Conservation (phyloP, 306 rosid genomes). For the Fragaria ananassa region DNA sequence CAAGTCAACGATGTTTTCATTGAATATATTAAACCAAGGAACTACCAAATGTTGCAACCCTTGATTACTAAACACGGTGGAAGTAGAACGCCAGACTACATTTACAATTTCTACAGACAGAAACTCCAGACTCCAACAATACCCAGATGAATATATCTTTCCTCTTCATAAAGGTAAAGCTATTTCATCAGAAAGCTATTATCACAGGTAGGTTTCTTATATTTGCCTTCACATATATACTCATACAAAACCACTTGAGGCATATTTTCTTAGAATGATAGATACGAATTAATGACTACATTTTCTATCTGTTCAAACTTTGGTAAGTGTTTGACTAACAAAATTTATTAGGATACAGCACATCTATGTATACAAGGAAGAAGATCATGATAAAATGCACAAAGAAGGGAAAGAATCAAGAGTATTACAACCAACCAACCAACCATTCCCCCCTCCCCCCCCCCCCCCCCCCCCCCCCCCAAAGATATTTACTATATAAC, state of each 20-base stretch:
- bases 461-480: background rate
- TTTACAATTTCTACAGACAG: background rate
- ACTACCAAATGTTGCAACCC: background rate
- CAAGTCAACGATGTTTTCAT: background rate
- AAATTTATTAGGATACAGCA: background rate
- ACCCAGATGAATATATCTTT: background rate
- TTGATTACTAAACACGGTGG: background rate
- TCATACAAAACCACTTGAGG: background rate
- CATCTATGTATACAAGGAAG: background rate
- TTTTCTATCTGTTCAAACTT: background rate
- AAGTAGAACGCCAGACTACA: background rate
- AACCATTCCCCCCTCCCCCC: background rate
- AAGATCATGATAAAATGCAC: background rate
- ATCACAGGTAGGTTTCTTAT: background rate
- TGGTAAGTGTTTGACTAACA: background rate
- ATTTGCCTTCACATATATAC: background rate
- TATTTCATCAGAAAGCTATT: background rate
- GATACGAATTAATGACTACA: background rate
- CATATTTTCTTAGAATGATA: background rate
- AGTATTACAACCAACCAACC: background rate
- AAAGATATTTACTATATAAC: background rate
- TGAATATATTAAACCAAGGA: background rate
- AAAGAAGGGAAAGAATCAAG: background rate
- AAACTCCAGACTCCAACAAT: background rate
- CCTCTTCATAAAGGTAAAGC: background rate